Base-by-base conservation (phyloP, 2,329 filamentous ascomycete species). In the Aspergillus nomiae region DNA sequence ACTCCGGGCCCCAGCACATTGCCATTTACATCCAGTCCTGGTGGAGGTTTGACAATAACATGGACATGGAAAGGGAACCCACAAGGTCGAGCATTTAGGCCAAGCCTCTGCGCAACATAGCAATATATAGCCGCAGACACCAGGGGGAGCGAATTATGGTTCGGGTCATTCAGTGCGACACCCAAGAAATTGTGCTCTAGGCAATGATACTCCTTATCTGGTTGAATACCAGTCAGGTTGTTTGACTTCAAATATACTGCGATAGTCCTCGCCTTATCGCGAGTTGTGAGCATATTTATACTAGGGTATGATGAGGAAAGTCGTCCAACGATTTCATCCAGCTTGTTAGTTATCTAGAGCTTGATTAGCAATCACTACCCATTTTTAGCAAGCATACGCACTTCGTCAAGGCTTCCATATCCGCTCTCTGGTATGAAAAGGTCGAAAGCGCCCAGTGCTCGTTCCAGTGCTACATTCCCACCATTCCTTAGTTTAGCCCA, bases 101-200 rank as follows among this genome's bases (percentile, higher is more conserved):
- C 91, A 14, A 97, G 75, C 43, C 90, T 85, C 60, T 86, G 84
- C 0, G 92, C 94, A 19, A 98, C 77, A 62, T 88, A 89, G 72
- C 91, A 95, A 78, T 90, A 99, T 65, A 98, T 96, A 63, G 90
- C 90, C 60, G 90, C 90, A 1, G 92, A 95, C 65, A 97, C 90
- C 57, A 97, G 84, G 1, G 94, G 95, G 10, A 97, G 83, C 1
- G 93, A 94, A 32, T 91, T 89, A 71, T 96, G 92, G 0, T 86
- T 84, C 8, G 86, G 80, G 56, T 91, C 88, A 41, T 87, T 88
- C 50, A 98, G 82, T 4, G 91, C 92, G 65, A 96, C 84, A 11
- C 92, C 92, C 61, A 99, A 88, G 70, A 97, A 91, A 70, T 92
- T 96, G 77, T 98, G 96, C 65, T 91, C 87, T 62, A 98, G 79